These are phyloP conservation scores for Moricandia arvensis DNA, from an alignment of 345 rosid species.

Conservation along the genomic window DNA sequence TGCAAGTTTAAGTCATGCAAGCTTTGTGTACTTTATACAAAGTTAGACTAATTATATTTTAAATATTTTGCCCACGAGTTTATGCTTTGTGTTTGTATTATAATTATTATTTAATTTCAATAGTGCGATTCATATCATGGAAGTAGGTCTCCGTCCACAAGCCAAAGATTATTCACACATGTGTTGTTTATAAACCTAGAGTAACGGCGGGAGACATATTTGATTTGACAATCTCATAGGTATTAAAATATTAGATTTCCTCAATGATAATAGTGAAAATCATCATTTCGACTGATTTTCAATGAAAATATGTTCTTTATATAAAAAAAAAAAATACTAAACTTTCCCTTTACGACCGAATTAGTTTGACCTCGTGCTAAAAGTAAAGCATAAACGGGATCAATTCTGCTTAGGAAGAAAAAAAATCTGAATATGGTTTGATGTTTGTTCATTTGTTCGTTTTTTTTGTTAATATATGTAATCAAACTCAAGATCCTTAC, in stretches of 20 bases:
- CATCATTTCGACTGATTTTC: background rate
- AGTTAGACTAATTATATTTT: background rate
- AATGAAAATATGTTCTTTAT: background rate
- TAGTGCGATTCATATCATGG: background rate
- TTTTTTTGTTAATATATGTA: background rate
- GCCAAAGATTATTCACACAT: slow-evolving; percentile 13
- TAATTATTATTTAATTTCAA: background rate
- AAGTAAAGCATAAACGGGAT: background rate
- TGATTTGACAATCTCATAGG: background rate
- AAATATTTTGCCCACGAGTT: slow-evolving; percentile 12
- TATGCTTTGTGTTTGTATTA: slow-evolving; percentile 5
- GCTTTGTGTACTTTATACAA: slow-evolving; percentile 28
- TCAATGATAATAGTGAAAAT: background rate
- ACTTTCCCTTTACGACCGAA: background rate
- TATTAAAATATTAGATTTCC: background rate
- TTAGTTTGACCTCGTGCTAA: background rate
- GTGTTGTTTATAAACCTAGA: background rate
- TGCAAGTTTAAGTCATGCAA: slow-evolving; percentile 21
- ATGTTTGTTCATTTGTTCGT: background rate
- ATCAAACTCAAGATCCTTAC: background rate
- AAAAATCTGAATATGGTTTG: background rate
- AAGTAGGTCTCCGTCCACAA: slow-evolving; percentile 6
- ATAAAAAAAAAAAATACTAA: background rate
- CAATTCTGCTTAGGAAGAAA: background rate
- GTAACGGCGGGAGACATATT: background rate